phyloP scores from a whole-genome alignment of 176 grass and related monocot species.

The Puccinellia tenuiflora region DNA sequence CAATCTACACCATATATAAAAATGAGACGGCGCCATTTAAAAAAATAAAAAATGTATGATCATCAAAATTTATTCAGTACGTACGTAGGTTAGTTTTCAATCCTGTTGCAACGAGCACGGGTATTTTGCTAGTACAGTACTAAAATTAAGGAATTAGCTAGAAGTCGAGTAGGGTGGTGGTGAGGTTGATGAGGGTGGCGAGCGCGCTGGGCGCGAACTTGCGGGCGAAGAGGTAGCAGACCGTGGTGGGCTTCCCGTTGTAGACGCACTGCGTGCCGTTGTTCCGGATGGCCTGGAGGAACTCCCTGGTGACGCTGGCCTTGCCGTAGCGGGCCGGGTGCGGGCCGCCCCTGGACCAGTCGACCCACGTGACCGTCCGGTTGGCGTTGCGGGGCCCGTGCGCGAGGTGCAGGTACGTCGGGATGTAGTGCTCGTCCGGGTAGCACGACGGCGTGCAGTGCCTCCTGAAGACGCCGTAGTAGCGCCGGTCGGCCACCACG shows the following conservation, averaged over 20 bases:
- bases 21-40: no score
- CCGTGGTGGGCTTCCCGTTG: slow-evolving; percentile 34
- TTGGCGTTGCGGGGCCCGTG: slow-evolving; percentile 47
- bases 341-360: slow-evolving; percentile 60
- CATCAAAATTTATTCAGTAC: no score
- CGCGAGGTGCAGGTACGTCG: slow-evolving; percentile 40
- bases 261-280: slow-evolving; percentile 45
- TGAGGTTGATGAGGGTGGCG: slow-evolving; percentile 42
- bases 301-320: slow-evolving; percentile 13
- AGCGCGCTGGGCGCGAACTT: slow-evolving; percentile 65
- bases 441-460: slow-evolving; percentile 59
- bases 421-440: slow-evolving; percentile 70
- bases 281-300: slow-evolving; percentile 42
- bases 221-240: slow-evolving; percentile 64
- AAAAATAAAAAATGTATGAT: no score
- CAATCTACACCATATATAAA: no score
- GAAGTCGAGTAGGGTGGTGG: slow-evolving; percentile 40
- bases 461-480: slow-evolving; percentile 41
- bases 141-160: no score
- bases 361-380: slow-evolving; percentile 56
- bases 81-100: no score
- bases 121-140: no score
- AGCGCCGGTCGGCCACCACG: slow-evolving; percentile 39
- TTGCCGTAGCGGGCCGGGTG: slow-evolving; percentile 52
- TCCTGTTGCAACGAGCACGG: no score